A percentile compares a stretch with the other conserved stretches of the same genome.
Evolutionary conservation across 306 rosid genomes (phyloP).

Genomic region (Vigna angularis): DNA sequence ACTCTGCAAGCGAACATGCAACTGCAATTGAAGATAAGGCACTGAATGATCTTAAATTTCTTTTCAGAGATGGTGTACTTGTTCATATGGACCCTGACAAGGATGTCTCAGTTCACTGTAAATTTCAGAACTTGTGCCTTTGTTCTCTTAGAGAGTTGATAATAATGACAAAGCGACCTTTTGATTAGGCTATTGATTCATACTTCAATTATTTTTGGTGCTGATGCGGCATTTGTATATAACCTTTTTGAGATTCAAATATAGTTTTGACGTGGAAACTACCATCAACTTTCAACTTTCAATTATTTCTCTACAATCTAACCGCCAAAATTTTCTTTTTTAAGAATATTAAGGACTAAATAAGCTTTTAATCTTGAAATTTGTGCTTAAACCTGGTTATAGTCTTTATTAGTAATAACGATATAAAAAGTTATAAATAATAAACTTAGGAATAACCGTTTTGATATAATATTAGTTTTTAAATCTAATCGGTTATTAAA

Average conservation of each 20-base stretch:
- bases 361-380: too few relatives aligned
- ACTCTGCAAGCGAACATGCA: conserved; percentile 47
- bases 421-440: too few relatives aligned
- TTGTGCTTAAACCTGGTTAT: too few relatives aligned
- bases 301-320: background rate
- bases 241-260: conserved; percentile 50
- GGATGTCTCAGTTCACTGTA: conserved; percentile 78
- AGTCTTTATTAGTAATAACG: too few relatives aligned
- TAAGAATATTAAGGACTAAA: too few relatives aligned
- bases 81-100: conserved; percentile 60
- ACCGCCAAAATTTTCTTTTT: too few relatives aligned
- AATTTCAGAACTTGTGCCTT: conserved; percentile 84
- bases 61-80: conserved; percentile 88
- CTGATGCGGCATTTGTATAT: conserved; percentile 58
- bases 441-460: too few relatives aligned
- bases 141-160: conserved; percentile 78
- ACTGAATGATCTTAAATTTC: conserved; percentile 50
- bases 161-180: conserved; percentile 61
- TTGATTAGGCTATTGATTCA: conserved; percentile 58
- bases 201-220: conserved; percentile 64
- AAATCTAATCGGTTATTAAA: too few relatives aligned
- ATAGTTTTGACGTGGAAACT: conserved; percentile 45
- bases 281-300: conserved; percentile 29
- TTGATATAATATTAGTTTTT: too few relatives aligned
- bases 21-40: conserved; percentile 41